Evolutionary conservation across 2,329 filamentous ascomycete species (phyloP).

Genomic region (Aspergillus costaricaensis): DNA sequence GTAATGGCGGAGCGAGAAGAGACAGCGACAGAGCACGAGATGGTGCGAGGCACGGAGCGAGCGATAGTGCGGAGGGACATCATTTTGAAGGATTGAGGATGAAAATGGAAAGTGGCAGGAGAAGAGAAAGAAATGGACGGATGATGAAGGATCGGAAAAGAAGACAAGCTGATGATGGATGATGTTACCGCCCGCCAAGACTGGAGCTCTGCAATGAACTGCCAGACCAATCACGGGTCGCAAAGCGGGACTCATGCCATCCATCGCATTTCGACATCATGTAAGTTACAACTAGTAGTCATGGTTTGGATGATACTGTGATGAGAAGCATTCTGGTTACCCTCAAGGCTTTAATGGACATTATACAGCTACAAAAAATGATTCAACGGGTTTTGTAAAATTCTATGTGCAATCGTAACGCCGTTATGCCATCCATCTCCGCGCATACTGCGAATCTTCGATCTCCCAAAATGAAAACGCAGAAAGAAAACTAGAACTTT

Average conservation of each 20-base stretch:
- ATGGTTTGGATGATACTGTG: not conserved
- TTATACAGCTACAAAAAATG: not conserved
- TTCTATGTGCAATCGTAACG: constrained; percentile 25
- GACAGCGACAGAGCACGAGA: constrained; percentile 59
- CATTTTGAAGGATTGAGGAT: constrained; percentile 51
- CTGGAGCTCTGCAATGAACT: constrained; percentile 19
- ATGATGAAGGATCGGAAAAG: constrained; percentile 16
- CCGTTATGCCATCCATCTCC: constrained; percentile 23
- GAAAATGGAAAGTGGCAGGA: constrained; percentile 16
- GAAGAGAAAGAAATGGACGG: constrained; percentile 17
- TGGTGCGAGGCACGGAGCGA: constrained; percentile 66
- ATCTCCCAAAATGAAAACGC: constrained; percentile 18
- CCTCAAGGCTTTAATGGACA: not conserved
- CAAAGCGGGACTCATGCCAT: not conserved
- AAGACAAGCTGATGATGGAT: constrained; percentile 33
- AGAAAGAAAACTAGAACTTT: constrained; percentile 18
- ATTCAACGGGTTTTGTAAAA: constrained; percentile 3
- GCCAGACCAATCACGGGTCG: not conserved
- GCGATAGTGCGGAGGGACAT: constrained; percentile 67
- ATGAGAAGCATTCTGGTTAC: not conserved
- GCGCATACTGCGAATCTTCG: constrained; percentile 6
- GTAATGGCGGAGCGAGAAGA: constrained; percentile 48
- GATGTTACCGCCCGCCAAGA: constrained; percentile 32
- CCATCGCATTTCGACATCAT: not conserved
- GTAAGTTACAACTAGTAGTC: not conserved